Conservation (phyloP, 495 filamentous ascomycete species). For the Aspergillus bridgeri region DNA sequence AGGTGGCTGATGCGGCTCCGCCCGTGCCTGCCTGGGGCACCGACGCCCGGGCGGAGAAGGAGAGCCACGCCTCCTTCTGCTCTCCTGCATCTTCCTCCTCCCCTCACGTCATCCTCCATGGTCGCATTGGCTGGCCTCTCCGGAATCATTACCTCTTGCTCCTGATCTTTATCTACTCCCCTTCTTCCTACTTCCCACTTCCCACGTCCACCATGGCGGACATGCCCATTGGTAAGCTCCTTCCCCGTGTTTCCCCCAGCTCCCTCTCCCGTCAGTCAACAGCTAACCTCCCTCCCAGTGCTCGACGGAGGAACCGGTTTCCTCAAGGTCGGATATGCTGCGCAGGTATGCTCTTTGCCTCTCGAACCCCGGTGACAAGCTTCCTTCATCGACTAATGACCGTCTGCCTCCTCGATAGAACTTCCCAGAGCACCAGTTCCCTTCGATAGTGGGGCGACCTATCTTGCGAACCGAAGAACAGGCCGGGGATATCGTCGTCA, state of each 20-base stretch:
- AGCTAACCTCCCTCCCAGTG: conserved; percentile 52
- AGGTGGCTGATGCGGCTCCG: not conserved
- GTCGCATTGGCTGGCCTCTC: conserved; percentile 20
- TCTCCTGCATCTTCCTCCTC: not conserved
- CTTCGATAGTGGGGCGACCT: conserved; percentile 95
- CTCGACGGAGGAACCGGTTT: conserved; percentile 99
- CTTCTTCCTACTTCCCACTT: conserved; percentile 7
- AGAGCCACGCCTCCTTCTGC: conserved; percentile 8
- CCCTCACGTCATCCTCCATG: conserved; percentile 13
- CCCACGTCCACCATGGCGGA: conserved; percentile 56
- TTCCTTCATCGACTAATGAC: not conserved
- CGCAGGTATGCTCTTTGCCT: conserved; percentile 54
- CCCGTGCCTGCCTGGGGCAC: not conserved
- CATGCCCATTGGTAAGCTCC: conserved; percentile 63
- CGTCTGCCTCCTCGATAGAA: conserved; percentile 52
- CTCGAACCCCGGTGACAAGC: not conserved
- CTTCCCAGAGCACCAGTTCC: conserved; percentile 97
- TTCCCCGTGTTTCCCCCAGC: conserved; percentile 7
- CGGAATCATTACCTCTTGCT: conserved; percentile 17
- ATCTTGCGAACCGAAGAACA: conserved; percentile 95
- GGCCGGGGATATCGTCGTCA: conserved; percentile 73
- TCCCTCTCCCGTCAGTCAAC: conserved; percentile 16
- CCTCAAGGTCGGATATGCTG: conserved; percentile 98
- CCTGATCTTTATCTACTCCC: not conserved
- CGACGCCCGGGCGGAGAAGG: not conserved